phyloP scores from a whole-genome alignment of 306 rosid species.

The Aeschynomene evenia region DNA sequence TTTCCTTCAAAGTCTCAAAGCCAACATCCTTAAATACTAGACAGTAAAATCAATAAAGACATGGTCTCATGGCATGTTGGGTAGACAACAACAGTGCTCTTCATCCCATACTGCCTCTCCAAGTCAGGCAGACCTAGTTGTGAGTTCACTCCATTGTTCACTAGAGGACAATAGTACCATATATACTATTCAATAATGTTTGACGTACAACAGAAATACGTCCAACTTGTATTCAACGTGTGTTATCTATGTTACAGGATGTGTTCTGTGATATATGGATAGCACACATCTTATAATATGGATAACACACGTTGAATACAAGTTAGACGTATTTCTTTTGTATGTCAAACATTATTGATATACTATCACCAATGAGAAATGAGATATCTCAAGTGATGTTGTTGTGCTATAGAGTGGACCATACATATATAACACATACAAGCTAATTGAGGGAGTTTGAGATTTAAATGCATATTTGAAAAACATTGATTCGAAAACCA shows the following conservation, averaged over 20 bases:
- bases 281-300: too few relatives aligned
- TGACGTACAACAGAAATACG: too few relatives aligned
- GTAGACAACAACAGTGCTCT: slow-evolving; percentile 34
- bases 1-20: too few relatives aligned
- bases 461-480: slow-evolving; percentile 13
- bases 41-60: slow-evolving; percentile 9
- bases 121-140: slow-evolving; percentile 45
- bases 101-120: slow-evolving; percentile 41
- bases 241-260: too few relatives aligned
- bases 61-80: slow-evolving; percentile 44
- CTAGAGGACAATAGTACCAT: slow-evolving; percentile 28
- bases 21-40: slow-evolving; percentile 43
- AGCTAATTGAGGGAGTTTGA: background rate
- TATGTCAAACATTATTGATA: too few relatives aligned
- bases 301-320: too few relatives aligned
- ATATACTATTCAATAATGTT: too few relatives aligned
- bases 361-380: slow-evolving; percentile 9
- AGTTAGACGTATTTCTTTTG: too few relatives aligned
- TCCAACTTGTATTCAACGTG: too few relatives aligned
- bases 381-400: slow-evolving; percentile 18
- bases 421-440: too few relatives aligned
- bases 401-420: slow-evolving; percentile 15
- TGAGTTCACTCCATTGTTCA: slow-evolving; percentile 31
- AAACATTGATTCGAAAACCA: slow-evolving; percentile 28
- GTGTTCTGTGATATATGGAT: too few relatives aligned